Base-by-base conservation (phyloP, 305 asterid species). In the Striga hermonthica region DNA sequence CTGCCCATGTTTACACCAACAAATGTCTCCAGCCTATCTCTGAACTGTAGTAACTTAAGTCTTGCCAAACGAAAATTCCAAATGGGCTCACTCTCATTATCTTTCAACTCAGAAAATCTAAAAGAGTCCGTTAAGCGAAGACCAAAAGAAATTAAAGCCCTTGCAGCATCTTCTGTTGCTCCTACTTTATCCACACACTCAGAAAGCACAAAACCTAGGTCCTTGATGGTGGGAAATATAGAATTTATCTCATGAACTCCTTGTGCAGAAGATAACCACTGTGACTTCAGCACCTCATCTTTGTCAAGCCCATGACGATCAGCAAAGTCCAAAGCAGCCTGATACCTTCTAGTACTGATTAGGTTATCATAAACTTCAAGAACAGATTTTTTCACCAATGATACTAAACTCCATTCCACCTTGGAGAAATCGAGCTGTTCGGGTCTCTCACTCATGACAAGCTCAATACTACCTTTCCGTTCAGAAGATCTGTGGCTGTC, bases 1-100 rank as follows among this genome's bases (percentile, higher is more conserved):
- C 99, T 94, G 86, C 97, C 99, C 97, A 86, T 94, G 75, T 84
- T 94, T 78, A 94, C 87, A 64, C 96, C 96, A 70, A 94, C 72
- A 84, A 90, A 94, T 62, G 99, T 90, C 84, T 94, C 99, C 57
- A 94, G 82, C 79, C 87, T 85, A 79, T 94, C 99, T 71, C 86
- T 82, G 74, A 71, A 84, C 72, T 81, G 94, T 65, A 94, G 76
- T 76, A 94, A 75, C 69, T 84, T 88, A 40, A 94, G 92, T 71
- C 99, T 86, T 72, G 86, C 87, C 71, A 90, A 43, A 59, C 96
- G 95, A 60, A 75, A 86, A 81, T 84, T 80, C 97, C 95, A 90
- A 68, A 84, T 73, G 73, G 81, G 81, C 37, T 65, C 81, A 75
- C 69, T 64, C 71, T 74, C 86, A 65, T 72, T 77, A 68, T 76